A percentile compares a stretch with the other conserved stretches of the same genome.
Conservation (phyloP, 2,329 filamentous ascomycete species). For the Ilyonectria mors-panacis region DNA sequence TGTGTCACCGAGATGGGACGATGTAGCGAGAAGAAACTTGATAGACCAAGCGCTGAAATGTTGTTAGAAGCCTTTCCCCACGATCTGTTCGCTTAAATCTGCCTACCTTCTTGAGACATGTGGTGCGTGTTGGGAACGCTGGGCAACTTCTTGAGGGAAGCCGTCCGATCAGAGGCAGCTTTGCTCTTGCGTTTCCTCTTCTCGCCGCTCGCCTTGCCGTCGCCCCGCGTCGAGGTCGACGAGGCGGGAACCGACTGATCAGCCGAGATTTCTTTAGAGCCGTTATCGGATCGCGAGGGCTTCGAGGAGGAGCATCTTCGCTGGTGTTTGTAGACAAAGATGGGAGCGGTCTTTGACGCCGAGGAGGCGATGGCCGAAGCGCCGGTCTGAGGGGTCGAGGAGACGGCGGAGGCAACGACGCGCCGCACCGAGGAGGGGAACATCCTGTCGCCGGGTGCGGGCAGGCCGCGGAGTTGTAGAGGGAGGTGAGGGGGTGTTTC, state of each 20-base stretch:
- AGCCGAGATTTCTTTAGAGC: conserved; percentile 65
- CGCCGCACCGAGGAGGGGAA: conserved; percentile 71
- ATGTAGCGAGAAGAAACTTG: conserved; percentile 96
- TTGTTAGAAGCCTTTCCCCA: conserved; percentile 34
- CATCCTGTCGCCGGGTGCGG: conserved; percentile 58
- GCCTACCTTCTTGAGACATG: conserved; percentile 76
- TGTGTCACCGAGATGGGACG: conserved; percentile 91
- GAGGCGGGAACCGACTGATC: conserved; percentile 66
- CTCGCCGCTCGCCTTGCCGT: conserved; percentile 62
- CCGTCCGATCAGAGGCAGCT: conserved; percentile 61
- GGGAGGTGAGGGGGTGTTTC: conserved; percentile 37
- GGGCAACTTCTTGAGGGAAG: conserved; percentile 72
- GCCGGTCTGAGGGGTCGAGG: conserved; percentile 61
- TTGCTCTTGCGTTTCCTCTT: conserved; percentile 74
- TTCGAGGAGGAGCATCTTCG: conserved; percentile 74
- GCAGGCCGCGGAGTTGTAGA: conserved; percentile 35
- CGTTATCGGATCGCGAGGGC: conserved; percentile 73
- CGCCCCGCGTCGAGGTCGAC: conserved; percentile 56
- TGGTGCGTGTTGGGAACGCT: conserved; percentile 83
- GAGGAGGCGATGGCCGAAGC: conserved; percentile 60
- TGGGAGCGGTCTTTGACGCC: conserved; percentile 56
- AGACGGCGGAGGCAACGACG: conserved; percentile 63
- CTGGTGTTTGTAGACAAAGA: conserved; percentile 62
- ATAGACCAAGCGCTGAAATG: conserved; percentile 82
- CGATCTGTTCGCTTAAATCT: background rate